Percentiles rank a stretch among this genome's conserved stretches.
Conservation (phyloP, 352 stramenopile genomes). For the Globisporangium perplexum region DNA sequence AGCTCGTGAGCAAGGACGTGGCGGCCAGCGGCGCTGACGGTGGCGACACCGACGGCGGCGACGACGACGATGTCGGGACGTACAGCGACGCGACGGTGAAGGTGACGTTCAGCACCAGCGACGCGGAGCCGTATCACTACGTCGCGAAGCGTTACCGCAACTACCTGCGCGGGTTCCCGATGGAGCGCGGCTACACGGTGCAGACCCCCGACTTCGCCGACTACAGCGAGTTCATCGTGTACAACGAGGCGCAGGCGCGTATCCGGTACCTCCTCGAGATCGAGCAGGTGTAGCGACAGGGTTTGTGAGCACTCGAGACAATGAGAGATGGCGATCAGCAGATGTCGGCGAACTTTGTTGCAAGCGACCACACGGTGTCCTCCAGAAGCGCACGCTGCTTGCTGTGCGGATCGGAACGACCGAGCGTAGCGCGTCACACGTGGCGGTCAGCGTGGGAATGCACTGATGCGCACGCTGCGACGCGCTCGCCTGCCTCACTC, state of each 20-base stretch:
- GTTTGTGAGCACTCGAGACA: background rate
- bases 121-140: constrained; percentile 24
- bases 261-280: constrained; percentile 18
- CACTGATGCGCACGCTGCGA: background rate
- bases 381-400: no score
- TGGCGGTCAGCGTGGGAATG: no score
- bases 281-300: constrained; percentile 5
- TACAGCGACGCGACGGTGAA: constrained; percentile 20
- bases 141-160: constrained; percentile 52
- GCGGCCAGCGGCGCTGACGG: background rate
- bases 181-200: constrained; percentile 23
- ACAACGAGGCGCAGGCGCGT: constrained; percentile 17
- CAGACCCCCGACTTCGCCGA: constrained; percentile 7
- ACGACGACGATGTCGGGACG: constrained; percentile 6
- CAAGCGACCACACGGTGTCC: no score
- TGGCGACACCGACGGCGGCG: constrained; percentile 1
- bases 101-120: constrained; percentile 14
- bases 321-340: no score
- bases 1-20: constrained; percentile 32
- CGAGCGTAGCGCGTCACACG: no score
- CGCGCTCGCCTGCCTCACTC: no score
- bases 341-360: no score
- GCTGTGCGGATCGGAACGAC: no score
- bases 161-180: constrained; percentile 10
- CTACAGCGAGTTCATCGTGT: constrained; percentile 20